Base-by-base conservation (phyloP, 2,329 filamentous ascomycete species). In the Colletotrichum endophyticum region DNA sequence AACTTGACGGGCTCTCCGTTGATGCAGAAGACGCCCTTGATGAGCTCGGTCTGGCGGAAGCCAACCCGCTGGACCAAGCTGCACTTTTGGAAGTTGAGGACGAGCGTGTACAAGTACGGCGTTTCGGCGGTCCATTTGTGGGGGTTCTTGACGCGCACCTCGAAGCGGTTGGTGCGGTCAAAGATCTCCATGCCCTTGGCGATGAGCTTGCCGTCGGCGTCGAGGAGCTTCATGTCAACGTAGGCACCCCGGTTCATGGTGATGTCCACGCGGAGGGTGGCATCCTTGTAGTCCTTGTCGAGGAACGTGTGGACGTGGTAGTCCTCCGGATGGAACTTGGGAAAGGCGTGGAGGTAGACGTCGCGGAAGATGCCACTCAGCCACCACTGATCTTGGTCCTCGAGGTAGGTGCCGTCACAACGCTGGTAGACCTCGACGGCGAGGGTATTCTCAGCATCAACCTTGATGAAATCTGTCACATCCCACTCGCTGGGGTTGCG, bases 401-500 rank as follows among this genome's bases (percentile, higher is more conserved):
- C 94, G 39, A 95, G 91, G 77, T 95, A 95, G 25, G 90, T 92
- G 4, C 93, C 94, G 80, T 95, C 92, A 39, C 91, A 95, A 79
- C 91, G 91, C 81, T 95, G 93, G 77, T 95, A 95, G 0, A 95
- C 94, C 67, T 92, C 89, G 0, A 95, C 93, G 4, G 90, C 89
- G 4, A 95, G 82, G 2, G 85, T 86, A 77, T 94, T 95, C 62
- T 87, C 84, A 1, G 83, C 82, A 2, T 84, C 81, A 4, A 83
- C 56, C 2, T 84, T 81, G 3, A 95, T 84, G 36, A 87, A 84
- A 0, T 85, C 78, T 0, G 93, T 92, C 8, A 96, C 87, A 78
- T 95, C 94, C 78, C 95, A 96, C 78, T 95, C 94, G 32, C 91
- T 91, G 0, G 94, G 92, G 77, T 95, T 95, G 25, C 94, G 88